Evolutionary conservation across 2,329 filamentous ascomycete species (phyloP), one percentile per base, ranked within the genome.

Genomic region (Aaosphaeria pasadenensis): DNA sequence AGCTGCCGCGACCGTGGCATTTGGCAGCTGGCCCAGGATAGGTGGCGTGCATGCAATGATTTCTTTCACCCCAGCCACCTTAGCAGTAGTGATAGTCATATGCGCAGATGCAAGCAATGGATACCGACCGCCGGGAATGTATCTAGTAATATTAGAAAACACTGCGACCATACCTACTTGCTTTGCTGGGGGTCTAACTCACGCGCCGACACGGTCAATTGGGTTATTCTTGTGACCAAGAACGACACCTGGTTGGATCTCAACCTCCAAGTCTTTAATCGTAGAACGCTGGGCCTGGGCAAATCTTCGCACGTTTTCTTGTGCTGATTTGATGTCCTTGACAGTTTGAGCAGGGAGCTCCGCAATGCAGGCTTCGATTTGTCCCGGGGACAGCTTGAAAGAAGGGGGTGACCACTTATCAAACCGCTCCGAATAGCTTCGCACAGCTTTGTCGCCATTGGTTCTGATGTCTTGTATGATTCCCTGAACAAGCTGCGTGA

Each of bases 81-180:
- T 81, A 24, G 78, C 78, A 0, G 78, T 81, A 4, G 80, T 58
- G 42, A 81, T 79, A 2, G 78, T 80, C 78, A 80, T 81, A 57
- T 81, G 78, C 2, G 76, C 76, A 6, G 73, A 77, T 1, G 78
- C 78, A 3, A 81, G 73, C 3, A 81, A 68, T 0, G 78, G 76
- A 50, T 81, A 81, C 5, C 77, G 70, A 4, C 78, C 77, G 5
- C 77, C 77, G 1, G 77, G 77, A 38, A 80, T 77, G 51, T 77
- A 78, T 0, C 67, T 69, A 39, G 11, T 24, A 24, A 24, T 24
- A 24, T 24, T 24, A 24, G 17, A 24, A 24, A 2, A 24, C 17
- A 24, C 17, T 3, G 17, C 17, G 17, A 24, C 17, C 17, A 24
- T 24, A 24, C 17, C 17, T 24, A 24, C 17, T 24, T 24, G 17